Percentiles rank a stretch among this genome's conserved stretches.
Conservation (phyloP, 2,329 filamentous ascomycete species). For the Fusarium sp. region DNA sequence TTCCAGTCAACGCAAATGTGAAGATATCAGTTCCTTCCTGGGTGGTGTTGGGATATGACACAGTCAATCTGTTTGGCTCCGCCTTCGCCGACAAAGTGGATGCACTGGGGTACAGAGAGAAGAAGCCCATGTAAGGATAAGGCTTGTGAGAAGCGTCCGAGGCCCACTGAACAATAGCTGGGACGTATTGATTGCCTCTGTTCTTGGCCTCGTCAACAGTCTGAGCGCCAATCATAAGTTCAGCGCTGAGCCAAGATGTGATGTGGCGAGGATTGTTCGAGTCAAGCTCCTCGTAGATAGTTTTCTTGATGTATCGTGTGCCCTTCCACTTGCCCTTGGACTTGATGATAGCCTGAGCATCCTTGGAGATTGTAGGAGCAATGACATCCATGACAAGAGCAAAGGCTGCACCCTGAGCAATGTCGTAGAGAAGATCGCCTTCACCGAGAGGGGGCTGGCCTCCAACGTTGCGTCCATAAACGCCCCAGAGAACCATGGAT, state of each 20-base stretch:
- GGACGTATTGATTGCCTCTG: slow-evolving; percentile 52
- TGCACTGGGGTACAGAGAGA: slow-evolving; percentile 5
- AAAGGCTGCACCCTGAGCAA: background rate
- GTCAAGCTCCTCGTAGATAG: slow-evolving; percentile 50
- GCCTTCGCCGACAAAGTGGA: slow-evolving; percentile 6
- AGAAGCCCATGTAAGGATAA: slow-evolving; percentile 14
- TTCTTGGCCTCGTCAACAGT: slow-evolving; percentile 51
- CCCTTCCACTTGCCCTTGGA: slow-evolving; percentile 50
- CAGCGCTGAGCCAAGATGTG: slow-evolving; percentile 55
- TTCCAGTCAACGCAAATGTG: slow-evolving; percentile 9
- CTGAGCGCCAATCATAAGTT: slow-evolving; percentile 57
- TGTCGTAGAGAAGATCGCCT: slow-evolving; percentile 5
- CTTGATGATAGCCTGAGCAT: slow-evolving; percentile 44
- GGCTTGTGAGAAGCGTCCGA: slow-evolving; percentile 5
- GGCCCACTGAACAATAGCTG: slow-evolving; percentile 8
- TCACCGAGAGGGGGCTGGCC: slow-evolving; percentile 12
- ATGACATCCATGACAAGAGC: slow-evolving; percentile 48
- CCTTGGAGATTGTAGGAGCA: slow-evolving; percentile 50
- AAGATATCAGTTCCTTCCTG: slow-evolving; percentile 14
- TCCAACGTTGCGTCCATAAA: slow-evolving; percentile 2
- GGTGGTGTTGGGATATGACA: slow-evolving; percentile 12
- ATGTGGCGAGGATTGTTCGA: slow-evolving; percentile 46
- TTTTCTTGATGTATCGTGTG: slow-evolving; percentile 50
- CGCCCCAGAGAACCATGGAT: slow-evolving; percentile 13
- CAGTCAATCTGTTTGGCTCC: background rate